Evolutionary conservation across 2,329 filamentous ascomycete species (phyloP), one percentile per base, ranked within the genome.

Genomic region (Tolypocladium amazonense): DNA sequence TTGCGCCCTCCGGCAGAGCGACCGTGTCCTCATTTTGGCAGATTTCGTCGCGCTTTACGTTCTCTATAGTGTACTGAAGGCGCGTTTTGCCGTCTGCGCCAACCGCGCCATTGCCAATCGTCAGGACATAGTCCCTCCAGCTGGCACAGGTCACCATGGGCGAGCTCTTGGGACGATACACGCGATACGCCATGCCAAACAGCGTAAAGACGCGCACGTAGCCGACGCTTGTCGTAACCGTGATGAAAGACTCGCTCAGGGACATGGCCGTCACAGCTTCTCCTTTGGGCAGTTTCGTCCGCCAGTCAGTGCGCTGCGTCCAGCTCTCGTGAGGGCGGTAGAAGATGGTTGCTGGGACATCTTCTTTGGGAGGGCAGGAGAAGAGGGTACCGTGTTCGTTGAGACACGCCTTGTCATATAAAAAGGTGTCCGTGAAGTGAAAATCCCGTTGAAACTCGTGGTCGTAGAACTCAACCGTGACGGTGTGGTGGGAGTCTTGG

Each of bases 381-480:
- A 97, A 97, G 0, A 96, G 80, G 0, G 91, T 82, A 20, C 94
- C 93, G 59, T 90, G 87, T 60, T 95, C 89, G 66, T 90, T 87
- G 60, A 99, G 79, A 68, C 93, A 97, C 25, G 94, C 93, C 73
- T 96, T 97, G 75, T 99, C 94, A 74, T 97, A 97, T 4, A 92
- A 81, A 70, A 92, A 97, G 0, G 92, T 93, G 71, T 99, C 94
- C 15, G 92, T 97, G 72, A 99, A 97, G 76, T 97, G 94, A 68
- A 97, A 97, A 72, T 97, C 92, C 56, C 93, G 84, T 71, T 96
- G 89, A 61, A 89, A 87, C 66, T 96, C 92, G 61, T 92, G 88
- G 72, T 99, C 95, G 71, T 97, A 97, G 72, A 99, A 99, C 68
- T 97, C 94, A 2, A 97, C 92, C 0, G 92, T 97, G 14, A 99